phyloP scores from a whole-genome alignment of 371 early-diverging fungal species.

The Rhizopus sp. region DNA sequence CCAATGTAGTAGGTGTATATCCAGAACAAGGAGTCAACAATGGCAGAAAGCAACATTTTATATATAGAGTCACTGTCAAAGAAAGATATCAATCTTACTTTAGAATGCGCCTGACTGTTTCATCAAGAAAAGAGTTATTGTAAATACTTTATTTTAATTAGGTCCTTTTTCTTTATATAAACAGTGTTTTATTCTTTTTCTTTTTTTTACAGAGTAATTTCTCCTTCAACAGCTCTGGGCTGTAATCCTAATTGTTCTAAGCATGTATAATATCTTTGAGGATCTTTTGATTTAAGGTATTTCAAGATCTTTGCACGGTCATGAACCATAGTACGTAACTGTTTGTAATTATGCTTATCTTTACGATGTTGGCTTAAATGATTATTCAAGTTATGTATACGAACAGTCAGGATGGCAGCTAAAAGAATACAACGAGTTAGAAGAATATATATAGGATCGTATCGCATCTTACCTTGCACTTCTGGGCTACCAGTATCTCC shows the following conservation, averaged over 20 bases:
- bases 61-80: too few relatives aligned
- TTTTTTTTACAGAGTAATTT: constrained; percentile 59
- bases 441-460: not conserved
- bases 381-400: constrained; percentile 82
- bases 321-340: constrained; percentile 75
- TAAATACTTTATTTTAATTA: too few relatives aligned
- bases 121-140: too few relatives aligned
- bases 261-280: constrained; percentile 72
- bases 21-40: too few relatives aligned
- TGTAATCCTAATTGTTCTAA: constrained; percentile 74
- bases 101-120: too few relatives aligned
- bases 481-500: constrained; percentile 92
- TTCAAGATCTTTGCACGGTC: constrained; percentile 86
- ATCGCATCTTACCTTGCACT: constrained; percentile 78
- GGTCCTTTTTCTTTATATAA: not conserved
- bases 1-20: too few relatives aligned
- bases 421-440: constrained; percentile 4
- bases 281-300: constrained; percentile 79
- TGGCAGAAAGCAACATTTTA: too few relatives aligned
- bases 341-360: constrained; percentile 86
- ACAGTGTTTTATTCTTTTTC: constrained; percentile 12
- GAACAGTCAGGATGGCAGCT: constrained; percentile 91
- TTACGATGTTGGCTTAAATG: constrained; percentile 81
- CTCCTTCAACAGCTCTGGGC: constrained; percentile 69
- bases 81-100: too few relatives aligned